Base-by-base conservation (phyloP, 2,329 filamentous ascomycete species). In the Cercospora sp. region DNA sequence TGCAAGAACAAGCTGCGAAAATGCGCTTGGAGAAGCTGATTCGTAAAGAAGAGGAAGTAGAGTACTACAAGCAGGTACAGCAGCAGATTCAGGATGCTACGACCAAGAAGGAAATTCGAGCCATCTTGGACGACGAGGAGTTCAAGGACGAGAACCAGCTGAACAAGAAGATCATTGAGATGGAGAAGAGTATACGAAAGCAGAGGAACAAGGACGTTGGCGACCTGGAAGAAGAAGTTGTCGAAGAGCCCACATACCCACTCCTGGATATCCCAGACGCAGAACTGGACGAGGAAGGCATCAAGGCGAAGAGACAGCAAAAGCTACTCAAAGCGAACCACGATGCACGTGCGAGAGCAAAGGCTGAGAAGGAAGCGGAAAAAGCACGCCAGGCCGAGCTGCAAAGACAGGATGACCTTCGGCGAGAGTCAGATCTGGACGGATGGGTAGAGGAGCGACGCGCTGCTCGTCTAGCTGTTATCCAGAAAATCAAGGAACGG, bases 1-100 rank as follows among this genome's bases (percentile, higher is more conserved):
- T 99, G 28, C 95, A 99, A 79, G 93, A 97, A 75, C 95, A 99
- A 80, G 95, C 95, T 0, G 94, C 94, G 9, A 98, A 97, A 80
- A 97, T 97, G 93, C 90, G 95, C 7, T 83, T 99, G 0, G 95
- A 99, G 72, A 97, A 97, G 77, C 84, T 99, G 58, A 92, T 98
- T 78, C 91, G 92, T 76, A 99, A 99, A 80, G 95, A 99, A 80
- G 89, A 97, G 77, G 94, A 98, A 78, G 83, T 98, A 1, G 94
- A 97, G 73, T 97, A 97, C 80, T 97, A 94, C 84, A 93, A 93
- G 77, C 88, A 93, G 68, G 82, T 99, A 3, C 93, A 96, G 76
- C 79, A 83, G 36, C 88, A 88, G 71, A 84, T 97, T 9, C 86
- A 85, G 59, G 77, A 80, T 1, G 88, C 90, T 26, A 88, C 92